Evolutionary conservation across 768 basidiomycete species (phyloP), one percentile per base, ranked within the genome.

Genomic region (Phaeolepiota aurea): DNA sequence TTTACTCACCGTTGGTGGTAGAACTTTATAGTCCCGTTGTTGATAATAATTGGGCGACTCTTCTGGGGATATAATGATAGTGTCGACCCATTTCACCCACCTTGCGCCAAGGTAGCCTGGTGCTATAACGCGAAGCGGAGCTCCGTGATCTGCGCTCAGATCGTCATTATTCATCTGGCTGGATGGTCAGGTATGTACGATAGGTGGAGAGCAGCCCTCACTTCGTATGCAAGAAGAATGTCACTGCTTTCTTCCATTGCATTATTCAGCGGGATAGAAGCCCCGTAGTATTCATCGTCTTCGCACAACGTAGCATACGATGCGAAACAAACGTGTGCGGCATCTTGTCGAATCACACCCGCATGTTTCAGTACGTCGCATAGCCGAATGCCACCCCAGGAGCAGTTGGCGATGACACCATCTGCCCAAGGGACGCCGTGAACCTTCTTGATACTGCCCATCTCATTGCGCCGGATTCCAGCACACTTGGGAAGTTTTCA

Each of bases 21-120:
- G 55, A 40, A 83, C 58, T 47, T 77, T 83, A 58, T 85, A 87
- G 54, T 85, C 83, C 3, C 67, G 68, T 54, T 82, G 79, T 47
- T 84, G 81, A 51, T 82, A 85, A 55, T 76, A 82, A 52, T 79
- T 82, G 20, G 71, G 67, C 1, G 79, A 81, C 57, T 85, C 81
- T 4, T 57, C 52, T 0, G 55, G 16, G 3, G 77, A 72, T 42
- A 83, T 51, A 19, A 66, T 58, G 49, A 84, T 76, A 0, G 64
- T 73, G 49, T 82, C 77, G 0, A 82, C 63, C 82, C 83, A 86
- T 63, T 86, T 84, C 5, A 83, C 80, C 79, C 81, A 82, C 9
- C 82, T 73, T 20, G 79, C 82, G 4, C 82, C 82, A 12, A 75
- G 64, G 48, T 69, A 73, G 2, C 83, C 82, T 0, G 83, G 83